Conservation (phyloP, 148 eudicot species). For the Spergularia bocconei region DNA sequence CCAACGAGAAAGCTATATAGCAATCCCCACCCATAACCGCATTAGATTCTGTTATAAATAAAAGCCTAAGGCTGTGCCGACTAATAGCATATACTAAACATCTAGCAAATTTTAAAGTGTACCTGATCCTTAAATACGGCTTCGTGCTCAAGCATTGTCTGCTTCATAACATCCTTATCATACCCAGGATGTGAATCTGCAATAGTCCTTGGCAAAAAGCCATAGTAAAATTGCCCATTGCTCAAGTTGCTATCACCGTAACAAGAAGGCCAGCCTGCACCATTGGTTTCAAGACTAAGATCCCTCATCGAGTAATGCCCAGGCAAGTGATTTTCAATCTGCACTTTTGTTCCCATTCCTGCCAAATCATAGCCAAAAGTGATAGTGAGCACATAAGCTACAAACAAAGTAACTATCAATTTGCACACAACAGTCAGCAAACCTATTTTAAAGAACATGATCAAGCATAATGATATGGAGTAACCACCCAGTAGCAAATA, state of each 20-base stretch:
- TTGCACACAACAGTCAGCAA: background rate
- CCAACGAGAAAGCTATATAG: too few species aligned
- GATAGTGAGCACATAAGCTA: background rate
- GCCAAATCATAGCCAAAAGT: slow-evolving; percentile 26
- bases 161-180: slow-evolving; percentile 67
- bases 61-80: too few species aligned
- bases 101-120: background rate
- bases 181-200: slow-evolving; percentile 48
- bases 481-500: background rate
- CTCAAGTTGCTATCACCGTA: slow-evolving; percentile 51
- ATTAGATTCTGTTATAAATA: too few species aligned
- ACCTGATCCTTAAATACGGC: slow-evolving; percentile 82
- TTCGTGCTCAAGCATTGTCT: slow-evolving; percentile 85
- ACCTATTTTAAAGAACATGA: background rate
- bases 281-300: slow-evolving; percentile 58
- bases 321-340: slow-evolving; percentile 55
- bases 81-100: background rate
- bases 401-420: background rate
- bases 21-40: too few species aligned
- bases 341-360: slow-evolving; percentile 86
- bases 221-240: slow-evolving; percentile 53
- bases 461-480: too few species aligned
- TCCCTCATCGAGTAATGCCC: slow-evolving; percentile 73
- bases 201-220: slow-evolving; percentile 36
- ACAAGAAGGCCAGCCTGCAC: slow-evolving; percentile 63